Percentiles rank a stretch among this genome's conserved stretches.
phyloP scores from a whole-genome alignment of 345 rosid genomes.

The Barbarea vulgaris region DNA sequence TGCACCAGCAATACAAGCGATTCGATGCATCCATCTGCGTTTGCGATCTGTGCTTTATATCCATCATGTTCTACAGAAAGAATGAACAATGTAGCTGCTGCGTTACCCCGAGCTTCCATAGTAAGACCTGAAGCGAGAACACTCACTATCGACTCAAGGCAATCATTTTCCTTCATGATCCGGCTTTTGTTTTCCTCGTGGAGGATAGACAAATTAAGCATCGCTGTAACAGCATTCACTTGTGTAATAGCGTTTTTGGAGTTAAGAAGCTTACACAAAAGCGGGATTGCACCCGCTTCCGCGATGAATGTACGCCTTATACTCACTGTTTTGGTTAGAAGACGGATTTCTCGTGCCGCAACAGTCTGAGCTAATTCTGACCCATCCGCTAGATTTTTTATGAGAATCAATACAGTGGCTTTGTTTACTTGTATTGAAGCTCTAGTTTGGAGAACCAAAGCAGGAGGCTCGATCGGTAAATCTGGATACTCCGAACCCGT shows the following conservation, averaged over 20 bases:
- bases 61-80: constrained; percentile 68
- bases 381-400: constrained; percentile 58
- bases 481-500: constrained; percentile 52
- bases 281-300: constrained; percentile 79
- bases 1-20: constrained; percentile 51
- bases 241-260: constrained; percentile 58
- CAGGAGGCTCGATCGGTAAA: constrained; percentile 49
- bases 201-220: constrained; percentile 63
- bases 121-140: constrained; percentile 68
- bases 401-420: constrained; percentile 65
- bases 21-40: constrained; percentile 40
- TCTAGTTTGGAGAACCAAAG: constrained; percentile 53
- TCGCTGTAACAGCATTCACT: constrained; percentile 77
- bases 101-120: constrained; percentile 72
- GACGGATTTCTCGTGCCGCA: constrained; percentile 72
- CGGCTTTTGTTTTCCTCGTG: constrained; percentile 64
- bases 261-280: constrained; percentile 54
- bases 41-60: constrained; percentile 67
- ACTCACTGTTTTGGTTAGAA: constrained; percentile 68
- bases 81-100: constrained; percentile 77
- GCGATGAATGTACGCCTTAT: constrained; percentile 78
- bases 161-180: constrained; percentile 71
- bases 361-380: constrained; percentile 57
- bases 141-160: constrained; percentile 62
- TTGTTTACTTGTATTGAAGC: constrained; percentile 70